Conservation (phyloP, 495 filamentous ascomycete species). For the Penicillium desertorum region DNA sequence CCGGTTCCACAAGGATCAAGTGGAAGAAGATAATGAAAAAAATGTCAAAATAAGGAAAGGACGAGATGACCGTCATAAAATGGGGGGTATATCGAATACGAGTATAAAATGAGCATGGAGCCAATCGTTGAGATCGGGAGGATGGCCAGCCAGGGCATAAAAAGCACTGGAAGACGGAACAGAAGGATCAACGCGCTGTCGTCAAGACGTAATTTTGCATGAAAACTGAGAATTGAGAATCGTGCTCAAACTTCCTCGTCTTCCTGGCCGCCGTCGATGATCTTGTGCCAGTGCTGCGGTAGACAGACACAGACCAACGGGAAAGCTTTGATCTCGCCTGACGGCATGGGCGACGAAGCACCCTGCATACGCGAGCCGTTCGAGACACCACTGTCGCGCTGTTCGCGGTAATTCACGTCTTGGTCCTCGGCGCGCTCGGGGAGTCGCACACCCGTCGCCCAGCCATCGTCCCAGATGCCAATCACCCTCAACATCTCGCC, state of each 20-base stretch:
- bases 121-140: not conserved
- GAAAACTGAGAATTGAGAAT: constrained; percentile 23
- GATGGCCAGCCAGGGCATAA: constrained; percentile 24
- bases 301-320: constrained; percentile 96
- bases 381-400: constrained; percentile 92
- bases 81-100: constrained; percentile 41
- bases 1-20: constrained; percentile 23
- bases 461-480: constrained; percentile 99
- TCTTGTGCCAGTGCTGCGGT: constrained; percentile 96
- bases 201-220: constrained; percentile 44
- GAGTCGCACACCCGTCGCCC: constrained; percentile 90
- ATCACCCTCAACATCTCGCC: constrained; percentile 99
- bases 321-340: constrained; percentile 95
- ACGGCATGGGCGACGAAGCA: constrained; percentile 59
- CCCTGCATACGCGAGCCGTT: constrained; percentile 67
- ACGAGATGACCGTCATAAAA: constrained; percentile 30
- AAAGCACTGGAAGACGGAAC: constrained; percentile 23
- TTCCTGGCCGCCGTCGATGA: constrained; percentile 71
- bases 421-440: constrained; percentile 85
- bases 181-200: constrained; percentile 40
- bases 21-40: constrained; percentile 16
- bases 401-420: constrained; percentile 69
- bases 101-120: constrained; percentile 21
- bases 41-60: constrained; percentile 23
- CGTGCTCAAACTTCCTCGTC: constrained; percentile 39